Evolutionary conservation across 202 grass and related monocot species (phyloP).

Genomic region (Setaria italica): DNA sequence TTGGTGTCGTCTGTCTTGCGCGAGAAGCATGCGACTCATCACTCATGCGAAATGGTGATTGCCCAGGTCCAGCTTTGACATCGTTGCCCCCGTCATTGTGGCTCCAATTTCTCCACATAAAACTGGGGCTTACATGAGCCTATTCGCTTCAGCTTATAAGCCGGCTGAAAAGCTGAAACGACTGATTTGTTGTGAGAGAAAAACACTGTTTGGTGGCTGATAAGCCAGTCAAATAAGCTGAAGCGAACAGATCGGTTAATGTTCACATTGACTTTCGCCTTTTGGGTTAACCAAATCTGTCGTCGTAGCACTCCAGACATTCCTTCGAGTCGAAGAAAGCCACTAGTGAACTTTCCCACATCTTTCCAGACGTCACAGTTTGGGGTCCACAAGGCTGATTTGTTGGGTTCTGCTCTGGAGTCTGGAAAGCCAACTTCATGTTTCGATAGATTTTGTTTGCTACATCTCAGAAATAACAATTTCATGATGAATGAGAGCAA

Average conservation of each 20-base stretch:
- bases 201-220: too few species aligned
- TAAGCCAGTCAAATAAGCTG: too few species aligned
- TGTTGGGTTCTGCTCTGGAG: too few species aligned
- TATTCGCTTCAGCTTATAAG: too few species aligned
- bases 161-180: too few species aligned
- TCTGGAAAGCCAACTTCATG: too few species aligned
- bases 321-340: background rate
- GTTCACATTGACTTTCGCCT: background rate
- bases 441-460: too few species aligned
- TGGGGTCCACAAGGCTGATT: too few species aligned
- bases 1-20: background rate
- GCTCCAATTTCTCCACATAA: background rate
- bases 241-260: too few species aligned
- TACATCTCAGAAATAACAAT: too few species aligned
- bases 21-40: background rate
- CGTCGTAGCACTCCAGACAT: background rate
- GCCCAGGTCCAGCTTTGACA: background rate
- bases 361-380: background rate
- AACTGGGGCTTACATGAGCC: background rate
- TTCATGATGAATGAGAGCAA: too few species aligned
- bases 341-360: background rate
- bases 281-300: background rate
- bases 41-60: background rate
- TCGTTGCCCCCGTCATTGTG: background rate
- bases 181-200: too few species aligned